Conservation (phyloP, 1,284 basidiomycete species). For the Takashimella tepidaria region DNA sequence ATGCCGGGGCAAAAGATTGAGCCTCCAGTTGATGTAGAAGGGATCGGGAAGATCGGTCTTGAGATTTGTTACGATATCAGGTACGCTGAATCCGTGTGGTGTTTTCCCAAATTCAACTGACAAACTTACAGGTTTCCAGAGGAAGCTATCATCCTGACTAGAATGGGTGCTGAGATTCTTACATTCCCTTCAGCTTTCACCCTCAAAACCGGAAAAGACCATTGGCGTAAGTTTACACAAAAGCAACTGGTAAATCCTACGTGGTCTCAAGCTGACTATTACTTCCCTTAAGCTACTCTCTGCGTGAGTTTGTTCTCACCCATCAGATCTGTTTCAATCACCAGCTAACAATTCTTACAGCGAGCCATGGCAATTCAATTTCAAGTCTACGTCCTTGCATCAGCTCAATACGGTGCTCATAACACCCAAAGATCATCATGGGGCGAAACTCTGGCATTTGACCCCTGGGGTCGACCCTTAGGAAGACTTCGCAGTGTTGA, state of each 20-base stretch:
- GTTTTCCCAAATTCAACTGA: background rate
- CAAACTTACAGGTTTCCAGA: slow-evolving; percentile 47
- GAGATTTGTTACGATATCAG: slow-evolving; percentile 55
- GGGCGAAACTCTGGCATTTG: slow-evolving; percentile 42
- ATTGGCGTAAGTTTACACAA: slow-evolving; percentile 44
- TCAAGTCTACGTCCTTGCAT: slow-evolving; percentile 43
- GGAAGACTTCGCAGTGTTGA: slow-evolving; percentile 35
- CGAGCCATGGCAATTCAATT: slow-evolving; percentile 38
- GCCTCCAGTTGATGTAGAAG: slow-evolving; percentile 30
- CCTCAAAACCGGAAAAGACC: slow-evolving; percentile 47
- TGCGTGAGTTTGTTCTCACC: slow-evolving; percentile 12
- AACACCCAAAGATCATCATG: slow-evolving; percentile 28
- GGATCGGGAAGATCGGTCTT: slow-evolving; percentile 49
- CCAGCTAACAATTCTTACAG: slow-evolving; percentile 2
- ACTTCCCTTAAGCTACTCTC: slow-evolving; percentile 20
- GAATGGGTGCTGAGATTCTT: slow-evolving; percentile 50
- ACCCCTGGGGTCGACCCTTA: slow-evolving; percentile 34
- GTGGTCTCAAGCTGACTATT: background rate
- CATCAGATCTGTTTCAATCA: background rate
- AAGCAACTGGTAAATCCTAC: too few relatives aligned
- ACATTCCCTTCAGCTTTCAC: slow-evolving; percentile 54
- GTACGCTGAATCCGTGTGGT: slow-evolving; percentile 8
- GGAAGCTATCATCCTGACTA: slow-evolving; percentile 45
- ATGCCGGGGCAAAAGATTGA: slow-evolving; percentile 42
- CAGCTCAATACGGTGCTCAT: slow-evolving; percentile 41